Percentiles rank a stretch among this genome's conserved stretches.
These are phyloP conservation scores for Dissophora globulifera DNA, from an alignment of 192 early-diverging fungal genomes.

Conservation along the genomic window DNA sequence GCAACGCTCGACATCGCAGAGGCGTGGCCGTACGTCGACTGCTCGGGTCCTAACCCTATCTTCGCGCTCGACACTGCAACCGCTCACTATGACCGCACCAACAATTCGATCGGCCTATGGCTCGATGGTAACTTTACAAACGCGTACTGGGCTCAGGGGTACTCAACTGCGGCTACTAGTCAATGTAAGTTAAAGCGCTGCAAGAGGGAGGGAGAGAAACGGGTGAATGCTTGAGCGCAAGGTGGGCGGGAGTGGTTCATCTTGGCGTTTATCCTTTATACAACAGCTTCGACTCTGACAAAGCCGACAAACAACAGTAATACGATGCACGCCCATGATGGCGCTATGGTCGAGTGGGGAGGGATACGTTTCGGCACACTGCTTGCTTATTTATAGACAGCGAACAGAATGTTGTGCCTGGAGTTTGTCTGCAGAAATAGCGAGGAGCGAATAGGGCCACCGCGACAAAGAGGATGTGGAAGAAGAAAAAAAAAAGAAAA, in stretches of 20 bases:
- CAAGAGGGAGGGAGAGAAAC: too few relatives aligned
- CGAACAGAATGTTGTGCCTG: background rate
- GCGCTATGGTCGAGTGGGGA: too few relatives aligned
- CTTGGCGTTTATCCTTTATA: too few relatives aligned
- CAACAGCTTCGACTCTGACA: too few relatives aligned
- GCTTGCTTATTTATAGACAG: background rate
- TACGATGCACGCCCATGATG: too few relatives aligned
- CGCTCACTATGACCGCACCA: slow-evolving; percentile 34
- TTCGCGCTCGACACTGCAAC: slow-evolving; percentile 16
- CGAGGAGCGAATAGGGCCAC: background rate
- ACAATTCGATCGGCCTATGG: slow-evolving; percentile 35
- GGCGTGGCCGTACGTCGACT: slow-evolving; percentile 48
- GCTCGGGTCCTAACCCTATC: slow-evolving; percentile 32
- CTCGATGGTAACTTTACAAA: slow-evolving; percentile 38
- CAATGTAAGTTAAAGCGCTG: slow-evolving; percentile 23
- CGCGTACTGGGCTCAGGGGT: slow-evolving; percentile 44
- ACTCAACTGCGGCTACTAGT: slow-evolving; percentile 24
- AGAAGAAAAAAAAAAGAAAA: slow-evolving; percentile 1
- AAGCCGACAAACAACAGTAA: background rate
- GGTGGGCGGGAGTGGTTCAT: too few relatives aligned
- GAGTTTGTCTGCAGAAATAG: slow-evolving; percentile 14
- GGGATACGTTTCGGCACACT: too few relatives aligned
- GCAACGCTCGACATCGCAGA: background rate
- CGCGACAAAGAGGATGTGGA: background rate
- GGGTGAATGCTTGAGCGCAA: too few relatives aligned